Percentiles rank a stretch among this genome's conserved stretches.
Evolutionary conservation across 768 basidiomycete genomes (phyloP).

Genomic region (Termitomyces sp.): DNA sequence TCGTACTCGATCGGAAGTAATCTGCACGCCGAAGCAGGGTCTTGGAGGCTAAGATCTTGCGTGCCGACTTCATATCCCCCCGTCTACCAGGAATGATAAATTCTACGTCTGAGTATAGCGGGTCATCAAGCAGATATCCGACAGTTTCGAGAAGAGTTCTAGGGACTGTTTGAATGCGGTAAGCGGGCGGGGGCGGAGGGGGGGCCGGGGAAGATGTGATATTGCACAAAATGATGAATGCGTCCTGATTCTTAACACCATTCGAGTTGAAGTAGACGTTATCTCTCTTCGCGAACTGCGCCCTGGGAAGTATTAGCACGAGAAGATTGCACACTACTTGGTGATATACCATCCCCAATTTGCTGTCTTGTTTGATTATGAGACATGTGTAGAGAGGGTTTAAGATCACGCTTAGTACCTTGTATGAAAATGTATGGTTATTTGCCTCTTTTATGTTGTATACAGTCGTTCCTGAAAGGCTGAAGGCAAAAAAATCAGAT

Average conservation of each 20-base stretch:
- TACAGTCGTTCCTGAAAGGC: slow-evolving; percentile 36
- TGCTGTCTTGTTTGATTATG: slow-evolving; percentile 43
- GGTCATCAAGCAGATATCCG: slow-evolving; percentile 74
- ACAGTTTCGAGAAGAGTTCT: slow-evolving; percentile 62
- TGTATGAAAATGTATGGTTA: slow-evolving; percentile 76
- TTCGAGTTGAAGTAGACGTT: slow-evolving; percentile 54
- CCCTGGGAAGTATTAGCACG: slow-evolving; percentile 32
- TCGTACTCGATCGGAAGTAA: slow-evolving; percentile 71
- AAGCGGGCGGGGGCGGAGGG: slow-evolving; percentile 35
- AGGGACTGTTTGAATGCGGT: slow-evolving; percentile 53
- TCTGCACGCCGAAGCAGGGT: slow-evolving; percentile 65
- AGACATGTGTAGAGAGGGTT: background rate
- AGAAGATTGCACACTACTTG: background rate
- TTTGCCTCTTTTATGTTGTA: slow-evolving; percentile 74
- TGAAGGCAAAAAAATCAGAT: slow-evolving; percentile 9
- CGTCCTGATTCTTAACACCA: slow-evolving; percentile 50
- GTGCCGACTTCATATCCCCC: slow-evolving; percentile 29
- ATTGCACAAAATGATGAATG: slow-evolving; percentile 71
- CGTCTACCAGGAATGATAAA: slow-evolving; percentile 57
- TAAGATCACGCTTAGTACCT: slow-evolving; percentile 21
- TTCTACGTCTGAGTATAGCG: slow-evolving; percentile 79
- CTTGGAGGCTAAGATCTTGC: slow-evolving; percentile 63
- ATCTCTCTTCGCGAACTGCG: slow-evolving; percentile 76
- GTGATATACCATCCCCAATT: slow-evolving; percentile 83
- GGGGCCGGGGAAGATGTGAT: slow-evolving; percentile 63